phyloP scores from a whole-genome alignment of 2,329 filamentous ascomycete species.

The Iodosphaeria phyllophila region DNA sequence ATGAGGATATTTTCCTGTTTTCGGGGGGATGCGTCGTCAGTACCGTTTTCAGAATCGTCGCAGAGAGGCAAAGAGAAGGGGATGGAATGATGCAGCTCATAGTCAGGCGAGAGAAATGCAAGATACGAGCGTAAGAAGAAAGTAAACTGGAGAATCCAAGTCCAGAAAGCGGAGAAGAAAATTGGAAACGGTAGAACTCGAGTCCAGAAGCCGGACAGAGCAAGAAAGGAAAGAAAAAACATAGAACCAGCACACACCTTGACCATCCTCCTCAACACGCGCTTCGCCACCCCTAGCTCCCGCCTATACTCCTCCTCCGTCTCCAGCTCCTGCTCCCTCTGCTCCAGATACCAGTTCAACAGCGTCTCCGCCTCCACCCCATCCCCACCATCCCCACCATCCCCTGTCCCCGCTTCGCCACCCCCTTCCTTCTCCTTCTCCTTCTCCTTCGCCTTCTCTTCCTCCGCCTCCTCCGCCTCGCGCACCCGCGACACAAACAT shows the following conservation, averaged over 20 bases:
- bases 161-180: too few species aligned
- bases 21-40: too few species aligned
- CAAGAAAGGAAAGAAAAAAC: neutral
- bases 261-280: conserved; percentile 90
- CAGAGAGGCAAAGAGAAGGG: too few species aligned
- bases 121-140: too few species aligned
- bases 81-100: too few species aligned
- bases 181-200: too few species aligned
- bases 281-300: conserved; percentile 27
- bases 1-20: conserved; percentile 72
- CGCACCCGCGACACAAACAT: conserved; percentile 66
- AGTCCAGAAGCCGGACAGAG: too few species aligned
- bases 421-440: too few species aligned
- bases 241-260: conserved; percentile 42
- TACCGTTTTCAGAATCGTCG: too few species aligned
- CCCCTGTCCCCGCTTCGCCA: too few species aligned
- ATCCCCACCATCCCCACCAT: conserved; percentile 50
- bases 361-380: conserved; percentile 73
- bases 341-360: conserved; percentile 78
- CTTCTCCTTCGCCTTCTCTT: conserved; percentile 68
- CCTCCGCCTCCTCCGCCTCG: conserved; percentile 53
- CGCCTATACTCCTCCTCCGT: conserved; percentile 64
- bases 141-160: too few species aligned
- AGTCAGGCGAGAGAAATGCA: too few species aligned
- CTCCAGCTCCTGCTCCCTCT: conserved; percentile 67